Evolutionary conservation across 371 early-diverging fungal genomes (phyloP).

Genomic region (Mortierella sp.): DNA sequence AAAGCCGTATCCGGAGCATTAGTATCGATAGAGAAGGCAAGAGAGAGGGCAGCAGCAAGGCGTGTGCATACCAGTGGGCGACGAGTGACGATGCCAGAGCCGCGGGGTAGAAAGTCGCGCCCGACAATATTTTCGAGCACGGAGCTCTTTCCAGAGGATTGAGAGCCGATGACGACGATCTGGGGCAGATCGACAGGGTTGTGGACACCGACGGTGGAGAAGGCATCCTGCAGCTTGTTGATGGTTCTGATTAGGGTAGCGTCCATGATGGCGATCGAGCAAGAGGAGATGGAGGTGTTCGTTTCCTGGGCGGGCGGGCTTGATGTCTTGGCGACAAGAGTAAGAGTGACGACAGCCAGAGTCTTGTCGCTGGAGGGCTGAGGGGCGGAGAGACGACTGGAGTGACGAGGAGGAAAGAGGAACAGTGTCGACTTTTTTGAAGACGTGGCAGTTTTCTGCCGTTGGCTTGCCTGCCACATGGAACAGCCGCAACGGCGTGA

Average conservation of each 20-base stretch:
- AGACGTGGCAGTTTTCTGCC: too few relatives aligned
- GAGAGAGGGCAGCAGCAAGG: not conserved
- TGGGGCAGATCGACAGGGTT: slow-evolving; percentile 99
- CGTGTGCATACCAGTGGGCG: slow-evolving; percentile 80
- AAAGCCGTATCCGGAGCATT: not conserved
- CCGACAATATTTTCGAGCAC: slow-evolving; percentile 99
- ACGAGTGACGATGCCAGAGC: slow-evolving; percentile 95
- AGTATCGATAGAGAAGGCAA: not conserved
- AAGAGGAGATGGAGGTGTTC: not conserved
- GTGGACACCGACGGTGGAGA: slow-evolving; percentile 94
- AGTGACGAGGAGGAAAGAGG: too few relatives aligned
- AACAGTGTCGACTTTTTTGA: too few relatives aligned
- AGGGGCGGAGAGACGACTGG: too few relatives aligned
- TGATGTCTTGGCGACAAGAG: not conserved
- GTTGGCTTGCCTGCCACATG: too few relatives aligned
- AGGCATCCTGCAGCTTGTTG: slow-evolving; percentile 97
- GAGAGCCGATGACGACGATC: slow-evolving; percentile 98
- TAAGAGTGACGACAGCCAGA: slow-evolving; percentile 1
- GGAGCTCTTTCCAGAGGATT: slow-evolving; percentile 98
- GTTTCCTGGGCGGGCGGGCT: not conserved
- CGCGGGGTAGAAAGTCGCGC: slow-evolving; percentile 97
- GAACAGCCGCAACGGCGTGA: too few relatives aligned
- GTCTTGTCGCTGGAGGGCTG: too few relatives aligned
- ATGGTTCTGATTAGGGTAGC: slow-evolving; percentile 69
- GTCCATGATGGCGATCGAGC: slow-evolving; percentile 55